Percentiles rank a stretch among this genome's conserved stretches.
Evolutionary conservation across 208 protist species (phyloP).

Genomic region (Tritrichomonas foetus): DNA sequence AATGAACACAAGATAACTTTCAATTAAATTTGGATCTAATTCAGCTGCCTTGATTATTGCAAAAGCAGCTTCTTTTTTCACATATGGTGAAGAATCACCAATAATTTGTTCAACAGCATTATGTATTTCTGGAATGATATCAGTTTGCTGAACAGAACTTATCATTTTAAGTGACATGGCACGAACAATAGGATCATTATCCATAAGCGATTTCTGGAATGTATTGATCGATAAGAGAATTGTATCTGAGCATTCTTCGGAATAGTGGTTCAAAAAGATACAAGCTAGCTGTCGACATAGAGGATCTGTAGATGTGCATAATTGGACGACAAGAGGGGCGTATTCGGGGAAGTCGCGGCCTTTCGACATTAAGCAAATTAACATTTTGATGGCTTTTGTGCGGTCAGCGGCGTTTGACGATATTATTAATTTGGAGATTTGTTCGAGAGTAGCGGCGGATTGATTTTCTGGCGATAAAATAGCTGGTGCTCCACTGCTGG

Average conservation of each 20-base stretch:
- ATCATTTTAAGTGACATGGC: not conserved
- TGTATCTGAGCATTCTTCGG: not conserved
- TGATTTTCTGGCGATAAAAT: too few species aligned
- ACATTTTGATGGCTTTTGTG: not conserved
- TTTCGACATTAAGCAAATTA: not conserved
- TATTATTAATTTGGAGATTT: not conserved
- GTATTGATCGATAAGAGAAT: not conserved
- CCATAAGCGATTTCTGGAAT: not conserved
- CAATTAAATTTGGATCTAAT: not conserved
- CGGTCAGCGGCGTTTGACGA: not conserved
- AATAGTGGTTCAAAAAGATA: not conserved
- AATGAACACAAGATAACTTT: not conserved
- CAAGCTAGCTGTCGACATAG: not conserved
- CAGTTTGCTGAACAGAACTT: not conserved
- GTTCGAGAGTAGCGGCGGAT: not conserved
- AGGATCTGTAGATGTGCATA: not conserved
- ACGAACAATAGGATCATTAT: not conserved
- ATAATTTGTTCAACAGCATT: not conserved
- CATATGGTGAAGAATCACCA: slow-evolving; percentile 14
- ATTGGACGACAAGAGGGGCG: not conserved
- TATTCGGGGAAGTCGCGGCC: not conserved
- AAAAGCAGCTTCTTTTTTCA: slow-evolving; percentile 30
- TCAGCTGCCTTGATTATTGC: slow-evolving; percentile 14
- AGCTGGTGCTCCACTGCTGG: too few species aligned
- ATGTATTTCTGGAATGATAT: not conserved